These are phyloP conservation scores for Stemphylium beticola DNA, from an alignment of 2,329 filamentous ascomycete species.

Conservation along the genomic window DNA sequence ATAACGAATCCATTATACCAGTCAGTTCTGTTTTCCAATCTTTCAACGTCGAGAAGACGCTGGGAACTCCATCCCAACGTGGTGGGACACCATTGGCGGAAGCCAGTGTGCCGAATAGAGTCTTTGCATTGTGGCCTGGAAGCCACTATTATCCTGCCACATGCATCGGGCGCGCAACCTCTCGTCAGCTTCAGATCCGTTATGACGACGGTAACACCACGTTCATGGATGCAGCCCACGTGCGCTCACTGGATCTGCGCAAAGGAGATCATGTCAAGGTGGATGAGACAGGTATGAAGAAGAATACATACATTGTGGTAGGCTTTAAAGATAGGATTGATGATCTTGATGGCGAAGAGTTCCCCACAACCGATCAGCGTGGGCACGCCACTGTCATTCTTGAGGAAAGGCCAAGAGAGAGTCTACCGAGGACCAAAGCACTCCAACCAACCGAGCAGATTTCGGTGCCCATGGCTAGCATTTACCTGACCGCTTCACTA, in stretches of 20 bases:
- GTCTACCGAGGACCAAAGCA: slow-evolving; percentile 33
- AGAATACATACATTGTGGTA: slow-evolving; percentile 52
- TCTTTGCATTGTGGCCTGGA: slow-evolving; percentile 65
- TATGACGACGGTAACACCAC: slow-evolving; percentile 56
- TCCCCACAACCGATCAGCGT: slow-evolving; percentile 49
- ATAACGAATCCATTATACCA: slow-evolving; percentile 27
- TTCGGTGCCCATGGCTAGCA: slow-evolving; percentile 48
- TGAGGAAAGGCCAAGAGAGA: slow-evolving; percentile 50
- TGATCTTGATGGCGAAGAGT: slow-evolving; percentile 32
- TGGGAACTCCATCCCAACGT: slow-evolving; percentile 7
- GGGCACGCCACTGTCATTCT: slow-evolving; percentile 52
- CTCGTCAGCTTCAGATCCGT: slow-evolving; percentile 53
- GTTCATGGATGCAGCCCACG: slow-evolving; percentile 48
- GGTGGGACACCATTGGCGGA: slow-evolving; percentile 26
- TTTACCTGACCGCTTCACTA: slow-evolving; percentile 55
- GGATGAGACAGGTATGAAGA: slow-evolving; percentile 53
- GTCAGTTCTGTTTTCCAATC: slow-evolving; percentile 23
- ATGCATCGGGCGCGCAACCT: slow-evolving; percentile 57
- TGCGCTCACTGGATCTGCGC: slow-evolving; percentile 53
- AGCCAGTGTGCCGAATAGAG: slow-evolving; percentile 56
- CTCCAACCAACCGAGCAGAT: slow-evolving; percentile 31
- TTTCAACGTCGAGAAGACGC: slow-evolving; percentile 7
- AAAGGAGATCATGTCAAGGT: slow-evolving; percentile 56
- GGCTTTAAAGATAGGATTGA: slow-evolving; percentile 51
- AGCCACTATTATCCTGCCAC: slow-evolving; percentile 65